Conservation (phyloP, 768 basidiomycete species). For the Suillus alpinus region DNA sequence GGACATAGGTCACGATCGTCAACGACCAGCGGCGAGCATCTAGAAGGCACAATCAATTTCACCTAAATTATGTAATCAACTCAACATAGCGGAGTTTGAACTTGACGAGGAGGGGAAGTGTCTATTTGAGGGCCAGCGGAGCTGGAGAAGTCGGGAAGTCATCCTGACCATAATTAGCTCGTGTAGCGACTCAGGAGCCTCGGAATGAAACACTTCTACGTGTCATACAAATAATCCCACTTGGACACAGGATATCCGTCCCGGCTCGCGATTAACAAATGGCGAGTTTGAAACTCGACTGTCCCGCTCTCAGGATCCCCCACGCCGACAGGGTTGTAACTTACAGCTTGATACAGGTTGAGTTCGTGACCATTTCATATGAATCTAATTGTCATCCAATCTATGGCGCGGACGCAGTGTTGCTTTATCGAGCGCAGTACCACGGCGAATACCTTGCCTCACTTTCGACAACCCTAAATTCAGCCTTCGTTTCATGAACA, state of each 20-base stretch:
- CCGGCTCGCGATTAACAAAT: background rate
- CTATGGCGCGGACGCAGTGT: too few relatives aligned
- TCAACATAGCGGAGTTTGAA: background rate
- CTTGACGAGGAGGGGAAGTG: too few relatives aligned
- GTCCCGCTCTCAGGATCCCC: background rate
- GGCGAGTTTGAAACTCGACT: background rate
- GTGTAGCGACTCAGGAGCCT: background rate
- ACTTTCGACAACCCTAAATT: background rate
- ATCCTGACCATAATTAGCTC: background rate
- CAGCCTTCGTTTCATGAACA: too few relatives aligned
- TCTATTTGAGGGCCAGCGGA: too few relatives aligned
- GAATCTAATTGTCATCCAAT: background rate
- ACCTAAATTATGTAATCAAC: background rate
- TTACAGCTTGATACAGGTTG: background rate
- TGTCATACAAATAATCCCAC: background rate
- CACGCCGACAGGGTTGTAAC: background rate
- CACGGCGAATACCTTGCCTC: background rate
- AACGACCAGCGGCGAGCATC: background rate
- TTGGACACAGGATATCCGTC: background rate
- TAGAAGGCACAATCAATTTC: background rate
- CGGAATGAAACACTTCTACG: background rate
- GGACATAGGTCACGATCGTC: constrained; percentile 47
- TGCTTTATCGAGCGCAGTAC: background rate
- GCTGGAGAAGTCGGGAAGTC: too few relatives aligned
- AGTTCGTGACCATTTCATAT: background rate